phyloP scores from a whole-genome alignment of 257 asterid species.

The Agastache rugosa region DNA sequence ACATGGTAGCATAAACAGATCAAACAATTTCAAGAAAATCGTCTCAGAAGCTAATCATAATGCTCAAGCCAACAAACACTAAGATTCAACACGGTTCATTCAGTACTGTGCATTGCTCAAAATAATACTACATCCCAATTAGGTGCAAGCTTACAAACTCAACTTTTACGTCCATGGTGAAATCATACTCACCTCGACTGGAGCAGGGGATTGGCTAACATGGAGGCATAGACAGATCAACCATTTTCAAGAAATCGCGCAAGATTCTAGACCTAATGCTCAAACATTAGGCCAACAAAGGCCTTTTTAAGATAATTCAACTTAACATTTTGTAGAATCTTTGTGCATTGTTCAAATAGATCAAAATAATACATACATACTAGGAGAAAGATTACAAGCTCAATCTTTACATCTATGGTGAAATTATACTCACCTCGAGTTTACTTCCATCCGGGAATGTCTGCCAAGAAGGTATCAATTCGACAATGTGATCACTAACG shows the following conservation, averaged over 20 bases:
- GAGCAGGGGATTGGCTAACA: background rate
- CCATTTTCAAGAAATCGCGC: background rate
- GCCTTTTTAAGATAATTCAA: background rate
- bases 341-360: background rate
- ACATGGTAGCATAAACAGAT: background rate
- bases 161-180: background rate
- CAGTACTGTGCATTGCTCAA: background rate
- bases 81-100: background rate
- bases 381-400: background rate
- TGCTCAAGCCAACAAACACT: conserved; percentile 11
- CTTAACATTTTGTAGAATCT: background rate
- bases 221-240: conserved; percentile 12
- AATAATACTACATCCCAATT: background rate
- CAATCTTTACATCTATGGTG: background rate
- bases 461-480: conserved; percentile 74
- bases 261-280: background rate
- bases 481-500: conserved; percentile 84
- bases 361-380: background rate
- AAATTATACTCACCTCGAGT: conserved; percentile 58
- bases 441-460: conserved; percentile 80
- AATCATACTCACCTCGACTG: background rate
- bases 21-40: background rate
- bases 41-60: background rate
- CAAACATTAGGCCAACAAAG: background rate
- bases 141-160: background rate